Base-by-base conservation (phyloP, 805 yeast species). In the Kodamaea nitidulidarum region DNA sequence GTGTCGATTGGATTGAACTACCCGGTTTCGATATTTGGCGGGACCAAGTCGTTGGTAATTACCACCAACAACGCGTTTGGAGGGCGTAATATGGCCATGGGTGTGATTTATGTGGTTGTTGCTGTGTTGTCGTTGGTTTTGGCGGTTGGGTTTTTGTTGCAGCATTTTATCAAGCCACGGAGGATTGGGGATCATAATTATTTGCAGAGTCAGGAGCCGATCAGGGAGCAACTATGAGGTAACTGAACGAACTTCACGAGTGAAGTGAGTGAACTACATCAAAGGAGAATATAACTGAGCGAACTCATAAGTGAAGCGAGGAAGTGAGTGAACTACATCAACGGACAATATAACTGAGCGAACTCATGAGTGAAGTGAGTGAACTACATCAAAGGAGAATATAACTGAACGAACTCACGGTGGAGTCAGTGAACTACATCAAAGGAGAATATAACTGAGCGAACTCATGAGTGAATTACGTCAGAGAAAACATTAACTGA, bases 1-100 rank as follows among this genome's bases (percentile, higher is more conserved):
- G 63, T 88, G 32, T 71, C 72, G 36, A 74, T 91, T 44, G 87
- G 70, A 7, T 61, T 84, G 61, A 83, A 88, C 62, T 93, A 85
- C 63, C 95, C 96, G 1, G 91, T 87, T 10, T 58, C 80, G 0
- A 62, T 76, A 3, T 93, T 80, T 65, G 95, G 95, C 3, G 98
- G 98, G n/a, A 78, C 86, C 15, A 93, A 93, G 62, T 75, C 87
- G 3, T 47, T 91, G 30, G 82, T 91, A 0, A 61, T 93, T 15
- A 81, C 96, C 7, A 88, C 96, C 4, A 81, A 84, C 43, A 75
- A 86, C 28, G 80, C 82, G 2, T 74, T 88, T 48, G 98, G 98
- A 8, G 97, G 96, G 10, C 71, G 95, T 36, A 88, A 91, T 60
- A 59, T 83, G 61, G 80, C 86, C 47, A 61, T 93, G 43, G 96